These are phyloP conservation scores for Microcera coccophila DNA, from an alignment of 2,329 filamentous ascomycete genomes.

Conservation along the genomic window DNA sequence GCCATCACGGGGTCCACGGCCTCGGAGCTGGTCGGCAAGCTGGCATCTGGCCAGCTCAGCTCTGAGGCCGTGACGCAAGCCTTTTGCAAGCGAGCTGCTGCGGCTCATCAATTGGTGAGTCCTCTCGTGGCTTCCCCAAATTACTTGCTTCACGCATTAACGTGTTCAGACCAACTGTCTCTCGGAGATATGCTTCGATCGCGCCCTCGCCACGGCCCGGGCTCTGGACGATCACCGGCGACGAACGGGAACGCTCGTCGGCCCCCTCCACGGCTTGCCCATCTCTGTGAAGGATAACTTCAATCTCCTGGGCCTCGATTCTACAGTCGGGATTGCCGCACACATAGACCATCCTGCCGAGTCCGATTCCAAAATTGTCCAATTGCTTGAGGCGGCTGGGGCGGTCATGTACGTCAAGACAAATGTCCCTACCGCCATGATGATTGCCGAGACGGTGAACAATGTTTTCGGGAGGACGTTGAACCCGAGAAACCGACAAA, in stretches of 20 bases:
- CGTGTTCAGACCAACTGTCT: constrained; percentile 43
- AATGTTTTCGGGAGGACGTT: constrained; percentile 60
- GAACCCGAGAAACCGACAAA: constrained; percentile 56
- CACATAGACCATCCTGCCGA: constrained; percentile 56
- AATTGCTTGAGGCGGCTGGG: constrained; percentile 44
- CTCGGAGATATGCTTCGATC: constrained; percentile 52
- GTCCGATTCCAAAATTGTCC: constrained; percentile 38
- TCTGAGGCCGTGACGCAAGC: constrained; percentile 43
- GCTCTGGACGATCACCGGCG: constrained; percentile 48
- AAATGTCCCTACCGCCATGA: constrained; percentile 60
- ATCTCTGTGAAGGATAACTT: constrained; percentile 70
- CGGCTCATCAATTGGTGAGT: constrained; percentile 49
- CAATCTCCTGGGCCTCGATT: constrained; percentile 56
- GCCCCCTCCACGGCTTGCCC: constrained; percentile 63
- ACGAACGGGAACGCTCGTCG: constrained; percentile 45
- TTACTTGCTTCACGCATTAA: too few species aligned
- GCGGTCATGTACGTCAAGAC: constrained; percentile 57
- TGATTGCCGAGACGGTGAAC: constrained; percentile 66
- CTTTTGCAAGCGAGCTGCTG: constrained; percentile 52
- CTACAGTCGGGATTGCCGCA: constrained; percentile 60
- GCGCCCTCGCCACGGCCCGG: constrained; percentile 46
- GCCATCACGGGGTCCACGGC: constrained; percentile 46
- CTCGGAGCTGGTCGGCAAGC: constrained; percentile 30
- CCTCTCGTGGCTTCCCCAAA: too few species aligned
- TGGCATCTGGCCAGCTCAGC: constrained; percentile 35